Evolutionary conservation across 2,329 filamentous ascomycete genomes (phyloP).

Genomic region (Iodosphaeria phyllophila): DNA sequence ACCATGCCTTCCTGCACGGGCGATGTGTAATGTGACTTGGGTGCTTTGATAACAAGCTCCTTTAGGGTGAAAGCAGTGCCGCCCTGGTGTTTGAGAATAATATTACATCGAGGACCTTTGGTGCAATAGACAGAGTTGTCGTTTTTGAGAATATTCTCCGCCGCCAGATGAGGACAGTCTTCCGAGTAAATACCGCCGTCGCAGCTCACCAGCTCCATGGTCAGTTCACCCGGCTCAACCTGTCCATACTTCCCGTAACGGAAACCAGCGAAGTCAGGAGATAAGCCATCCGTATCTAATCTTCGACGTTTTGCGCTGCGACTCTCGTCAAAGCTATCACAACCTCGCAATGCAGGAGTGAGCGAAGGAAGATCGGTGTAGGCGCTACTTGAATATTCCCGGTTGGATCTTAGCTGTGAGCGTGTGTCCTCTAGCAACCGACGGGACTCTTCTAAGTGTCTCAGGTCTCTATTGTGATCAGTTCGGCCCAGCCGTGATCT

Average conservation of each 20-base stretch:
- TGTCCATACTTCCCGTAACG: slow-evolving; percentile 78
- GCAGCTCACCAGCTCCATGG: slow-evolving; percentile 78
- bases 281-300: slow-evolving; percentile 41
- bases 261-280: slow-evolving; percentile 35
- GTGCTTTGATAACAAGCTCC: slow-evolving; percentile 76
- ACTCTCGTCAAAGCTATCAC: slow-evolving; percentile 9
- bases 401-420: too few species aligned
- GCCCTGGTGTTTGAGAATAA: slow-evolving; percentile 67
- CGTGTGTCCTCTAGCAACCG: too few species aligned
- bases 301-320: slow-evolving; percentile 50
- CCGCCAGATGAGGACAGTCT: slow-evolving; percentile 38
- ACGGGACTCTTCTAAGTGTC: too few species aligned
- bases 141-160: slow-evolving; percentile 68
- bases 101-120: slow-evolving; percentile 70
- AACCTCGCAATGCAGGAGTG: too few species aligned
- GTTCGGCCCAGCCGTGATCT: too few species aligned
- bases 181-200: slow-evolving; percentile 60
- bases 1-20: slow-evolving; percentile 89
- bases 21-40: slow-evolving; percentile 62
- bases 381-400: too few species aligned
- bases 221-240: slow-evolving; percentile 62
- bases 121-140: slow-evolving; percentile 82
- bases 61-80: slow-evolving; percentile 66
- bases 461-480: too few species aligned
- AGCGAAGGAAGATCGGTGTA: too few species aligned